A percentile compares a stretch with the other conserved stretches of the same genome.
Conservation (phyloP, 345 rosid genomes). For the Tarenaya hassleriana region DNA sequence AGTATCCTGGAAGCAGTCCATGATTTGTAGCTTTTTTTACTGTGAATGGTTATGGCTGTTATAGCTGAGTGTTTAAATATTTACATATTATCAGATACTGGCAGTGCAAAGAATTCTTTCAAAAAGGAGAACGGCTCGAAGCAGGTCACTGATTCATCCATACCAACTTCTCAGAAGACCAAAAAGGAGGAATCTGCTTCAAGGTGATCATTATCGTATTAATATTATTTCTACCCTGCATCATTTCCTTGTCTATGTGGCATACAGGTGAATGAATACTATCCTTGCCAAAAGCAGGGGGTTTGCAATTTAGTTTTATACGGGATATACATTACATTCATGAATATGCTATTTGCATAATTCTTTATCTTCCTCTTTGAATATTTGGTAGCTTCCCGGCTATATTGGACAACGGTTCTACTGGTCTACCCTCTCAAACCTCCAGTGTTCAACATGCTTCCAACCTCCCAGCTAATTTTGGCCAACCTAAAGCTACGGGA, state of each 20-base stretch:
- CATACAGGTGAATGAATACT: conserved; percentile 9
- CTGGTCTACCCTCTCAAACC: conserved; percentile 37
- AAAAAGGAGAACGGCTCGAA: conserved; percentile 49
- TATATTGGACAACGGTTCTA: conserved; percentile 42
- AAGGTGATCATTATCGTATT: conserved; percentile 37
- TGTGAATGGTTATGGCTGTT: conserved; percentile 8
- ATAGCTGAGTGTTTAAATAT: conserved; percentile 22
- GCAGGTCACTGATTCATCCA: conserved; percentile 41
- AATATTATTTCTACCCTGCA: neutral
- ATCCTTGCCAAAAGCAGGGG: conserved; percentile 12
- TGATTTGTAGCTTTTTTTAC: conserved; percentile 12
- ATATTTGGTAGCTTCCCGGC: conserved; percentile 38
- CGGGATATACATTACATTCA: neutral
- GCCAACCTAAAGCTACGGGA: conserved; percentile 36
- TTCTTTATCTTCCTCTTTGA: conserved; percentile 15
- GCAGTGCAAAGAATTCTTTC: conserved; percentile 49
- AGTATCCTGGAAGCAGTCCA: conserved; percentile 6
- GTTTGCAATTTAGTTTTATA: neutral
- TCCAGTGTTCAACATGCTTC: conserved; percentile 24
- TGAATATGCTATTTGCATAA: conserved; percentile 8
- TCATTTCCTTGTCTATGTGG: conserved; percentile 10
- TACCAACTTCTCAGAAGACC: conserved; percentile 36
- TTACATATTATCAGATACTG: conserved; percentile 51
- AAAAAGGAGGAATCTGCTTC: conserved; percentile 41
- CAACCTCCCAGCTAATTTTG: conserved; percentile 29